phyloP scores from a whole-genome alignment of 441 rosid species.

The Dalechampia spathulata region DNA sequence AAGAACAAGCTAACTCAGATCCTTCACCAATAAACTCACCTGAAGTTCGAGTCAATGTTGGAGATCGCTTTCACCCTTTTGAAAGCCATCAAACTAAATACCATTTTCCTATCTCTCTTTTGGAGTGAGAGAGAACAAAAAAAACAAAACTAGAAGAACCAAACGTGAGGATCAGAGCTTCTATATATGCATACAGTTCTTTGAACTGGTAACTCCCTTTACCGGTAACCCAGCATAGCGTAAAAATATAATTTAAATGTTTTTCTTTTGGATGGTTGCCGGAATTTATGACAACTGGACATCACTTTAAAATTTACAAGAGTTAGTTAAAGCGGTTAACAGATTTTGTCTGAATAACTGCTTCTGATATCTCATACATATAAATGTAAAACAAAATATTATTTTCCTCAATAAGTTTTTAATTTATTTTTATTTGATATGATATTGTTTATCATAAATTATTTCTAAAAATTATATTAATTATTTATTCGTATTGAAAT shows the following conservation, averaged over 20 bases:
- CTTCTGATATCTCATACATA: too few species aligned
- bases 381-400: too few species aligned
- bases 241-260: background rate
- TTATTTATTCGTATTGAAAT: too few species aligned
- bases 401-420: too few species aligned
- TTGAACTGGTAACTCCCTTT: constrained; percentile 26
- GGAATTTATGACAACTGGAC: too few species aligned
- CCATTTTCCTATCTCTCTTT: constrained; percentile 9
- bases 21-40: constrained; percentile 24
- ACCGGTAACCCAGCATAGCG: constrained; percentile 26
- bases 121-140: constrained; percentile 7
- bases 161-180: constrained; percentile 19
- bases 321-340: too few species aligned
- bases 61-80: constrained; percentile 42
- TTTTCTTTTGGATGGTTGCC: too few species aligned
- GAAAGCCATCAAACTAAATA: constrained; percentile 12
- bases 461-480: too few species aligned
- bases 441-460: too few species aligned
- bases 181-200: constrained; percentile 6
- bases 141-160: constrained; percentile 7
- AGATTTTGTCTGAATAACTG: too few species aligned
- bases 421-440: too few species aligned
- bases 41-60: constrained; percentile 42
- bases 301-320: too few species aligned
- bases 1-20: background rate